Base-by-base conservation (phyloP, 768 basidiomycete species). In the Inosperma sp. region DNA sequence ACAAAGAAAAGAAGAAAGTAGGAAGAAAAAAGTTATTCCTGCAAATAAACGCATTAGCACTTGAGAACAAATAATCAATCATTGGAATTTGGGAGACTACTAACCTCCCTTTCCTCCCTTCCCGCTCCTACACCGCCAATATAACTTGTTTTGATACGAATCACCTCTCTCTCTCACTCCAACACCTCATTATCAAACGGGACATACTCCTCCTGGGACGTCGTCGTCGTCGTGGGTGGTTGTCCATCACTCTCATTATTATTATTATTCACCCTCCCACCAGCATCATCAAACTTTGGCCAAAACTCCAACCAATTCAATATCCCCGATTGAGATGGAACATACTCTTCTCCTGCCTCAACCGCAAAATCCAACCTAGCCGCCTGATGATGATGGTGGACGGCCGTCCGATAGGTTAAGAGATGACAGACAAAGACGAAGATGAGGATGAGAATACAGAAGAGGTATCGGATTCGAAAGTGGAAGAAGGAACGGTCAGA, bases 381-480 rank as follows among this genome's bases (percentile, higher is more conserved):
- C 34, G 83, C 78, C 51, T 86, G 68, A 60, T 75, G 78, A 5
- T 84, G 79, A 52, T 77, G 76, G 55, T 71, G 72, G 10, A 69
- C 67, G 26, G 79, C 77, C 49, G 87, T 65, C 30, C 74, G 68
- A 68, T 86, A 81, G 16, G 83, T 76, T 51, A 83, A 71, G 45
- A 86, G 62, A 56, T 77, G 75, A 56, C 70, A 75, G n/a, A 74
- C 62, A 51, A 75, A 56, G 57, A 77, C 73, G 67, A 75, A 80
- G 56, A 76, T 62, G 44, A 82, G 62, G 54, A 83, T 57, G 54
- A 78, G 65, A 33, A 85, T 62, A 62, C 86, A 65, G 59, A 86
- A 22, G 53, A 59, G 47, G 3, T 60, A 55, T 37, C 62, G 59
- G 16, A 56, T 42, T 16, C 58, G 48, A 29, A 55, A 48, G 19